Conservation (phyloP, 2,329 filamentous ascomycete genomes). For the Arthrobotrys megalospora region DNA sequence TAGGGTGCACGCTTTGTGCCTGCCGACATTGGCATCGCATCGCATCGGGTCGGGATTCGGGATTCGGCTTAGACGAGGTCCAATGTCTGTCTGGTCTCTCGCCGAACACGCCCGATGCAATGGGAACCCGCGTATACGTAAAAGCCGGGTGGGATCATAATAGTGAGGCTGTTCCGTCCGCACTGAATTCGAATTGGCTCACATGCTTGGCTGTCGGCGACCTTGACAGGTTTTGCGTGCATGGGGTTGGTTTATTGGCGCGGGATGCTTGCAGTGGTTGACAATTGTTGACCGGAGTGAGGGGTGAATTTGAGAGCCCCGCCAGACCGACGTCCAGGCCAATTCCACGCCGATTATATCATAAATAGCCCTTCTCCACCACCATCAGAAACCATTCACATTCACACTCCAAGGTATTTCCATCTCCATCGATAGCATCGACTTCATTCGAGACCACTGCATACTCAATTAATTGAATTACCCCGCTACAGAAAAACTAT, state of each 20-base stretch:
- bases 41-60: constrained; percentile 48
- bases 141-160: constrained; percentile 32
- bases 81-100: constrained; percentile 13
- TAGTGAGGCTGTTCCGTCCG: background rate
- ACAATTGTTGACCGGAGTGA: constrained; percentile 9
- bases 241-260: constrained; percentile 46
- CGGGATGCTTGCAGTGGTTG: constrained; percentile 19
- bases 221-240: constrained; percentile 17
- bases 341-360: constrained; percentile 24
- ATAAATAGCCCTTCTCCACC: constrained; percentile 40
- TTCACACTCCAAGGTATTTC: constrained; percentile 8
- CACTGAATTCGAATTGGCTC: constrained; percentile 26
- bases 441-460: background rate
- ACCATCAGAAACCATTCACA: background rate
- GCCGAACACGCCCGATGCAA: constrained; percentile 29
- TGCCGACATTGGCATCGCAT: constrained; percentile 30
- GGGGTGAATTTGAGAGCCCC: constrained; percentile 43
- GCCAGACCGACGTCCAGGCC: constrained; percentile 28
- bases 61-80: constrained; percentile 32
- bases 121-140: constrained; percentile 15
- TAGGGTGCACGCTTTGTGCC: constrained; percentile 14
- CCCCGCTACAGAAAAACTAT: constrained; percentile 5
- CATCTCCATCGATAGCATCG: constrained; percentile 19
- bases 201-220: constrained; percentile 30
- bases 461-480: background rate